Percentiles rank a stretch among this genome's conserved stretches.
These are phyloP conservation scores for Beauveria varroae DNA, from an alignment of 2,329 filamentous ascomycete species.

Conservation along the genomic window DNA sequence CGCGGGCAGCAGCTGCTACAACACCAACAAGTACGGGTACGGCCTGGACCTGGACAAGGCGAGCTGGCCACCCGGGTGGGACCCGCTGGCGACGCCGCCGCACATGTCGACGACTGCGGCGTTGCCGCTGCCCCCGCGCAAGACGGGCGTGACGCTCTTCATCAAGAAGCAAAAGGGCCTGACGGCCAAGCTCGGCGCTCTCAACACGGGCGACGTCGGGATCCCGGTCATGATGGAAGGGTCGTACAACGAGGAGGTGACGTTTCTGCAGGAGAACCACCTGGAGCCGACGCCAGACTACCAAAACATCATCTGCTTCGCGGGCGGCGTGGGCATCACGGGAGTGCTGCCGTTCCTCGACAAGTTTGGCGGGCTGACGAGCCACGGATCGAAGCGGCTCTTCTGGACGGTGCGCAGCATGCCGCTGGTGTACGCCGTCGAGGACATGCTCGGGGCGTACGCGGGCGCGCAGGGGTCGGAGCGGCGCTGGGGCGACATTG, in stretches of 20 bases:
- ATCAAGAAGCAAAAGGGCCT: constrained; percentile 14
- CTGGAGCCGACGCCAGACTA: constrained; percentile 12
- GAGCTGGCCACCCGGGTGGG: not conserved
- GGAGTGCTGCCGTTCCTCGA: constrained; percentile 21
- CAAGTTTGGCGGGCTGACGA: constrained; percentile 10
- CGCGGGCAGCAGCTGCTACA: constrained; percentile 3
- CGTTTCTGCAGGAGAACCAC: constrained; percentile 14
- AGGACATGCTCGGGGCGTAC: constrained; percentile 14
- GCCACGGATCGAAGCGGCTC: constrained; percentile 15
- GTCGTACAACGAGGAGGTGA: constrained; percentile 14
- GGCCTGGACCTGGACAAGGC: constrained; percentile 1
- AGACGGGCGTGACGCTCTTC: constrained; percentile 14
- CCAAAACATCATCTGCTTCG: constrained; percentile 22
- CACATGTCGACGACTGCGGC: not conserved
- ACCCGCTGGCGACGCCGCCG: not conserved
- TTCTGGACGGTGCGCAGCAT: constrained; percentile 18
- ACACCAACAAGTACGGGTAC: not conserved
- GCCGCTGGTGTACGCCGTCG: constrained; percentile 17
- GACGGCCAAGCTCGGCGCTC: constrained; percentile 11
- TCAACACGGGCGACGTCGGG: not conserved
- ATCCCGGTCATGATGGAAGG: constrained; percentile 18
- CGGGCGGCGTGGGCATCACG: constrained; percentile 24
- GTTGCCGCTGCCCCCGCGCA: not conserved
- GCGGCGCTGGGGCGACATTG: constrained; percentile 14
- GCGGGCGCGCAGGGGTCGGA: constrained; percentile 1